Evolutionary conservation across 352 stramenopile genomes (phyloP).

Genomic region (Globisporangium canariense): DNA sequence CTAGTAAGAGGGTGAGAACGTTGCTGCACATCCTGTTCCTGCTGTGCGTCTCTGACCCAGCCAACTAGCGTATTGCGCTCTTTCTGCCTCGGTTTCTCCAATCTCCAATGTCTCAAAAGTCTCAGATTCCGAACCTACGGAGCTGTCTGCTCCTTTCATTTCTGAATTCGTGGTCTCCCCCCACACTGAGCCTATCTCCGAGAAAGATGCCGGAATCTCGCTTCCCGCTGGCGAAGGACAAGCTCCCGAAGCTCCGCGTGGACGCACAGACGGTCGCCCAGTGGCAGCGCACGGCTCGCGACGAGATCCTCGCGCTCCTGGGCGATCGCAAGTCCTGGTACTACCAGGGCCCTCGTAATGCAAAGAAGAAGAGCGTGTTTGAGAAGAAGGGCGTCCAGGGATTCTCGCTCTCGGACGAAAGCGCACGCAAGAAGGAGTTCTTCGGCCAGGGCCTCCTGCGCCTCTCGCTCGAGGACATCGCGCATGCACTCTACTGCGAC

Average conservation of each 20-base stretch:
- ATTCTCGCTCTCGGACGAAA: neutral
- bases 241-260: conserved; percentile 6
- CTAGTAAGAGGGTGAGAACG: neutral
- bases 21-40: conserved; percentile 1
- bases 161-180: conserved; percentile 5
- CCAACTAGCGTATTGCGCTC: neutral
- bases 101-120: neutral
- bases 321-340: conserved; percentile 9
- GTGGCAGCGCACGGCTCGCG: neutral
- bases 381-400: conserved; percentile 9
- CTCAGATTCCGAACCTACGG: neutral
- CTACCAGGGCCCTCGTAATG: neutral
- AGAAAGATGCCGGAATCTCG: neutral
- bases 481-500: conserved; percentile 28
- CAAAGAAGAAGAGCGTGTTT: conserved; percentile 10
- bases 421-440: conserved; percentile 1
- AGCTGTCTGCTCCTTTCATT: neutral
- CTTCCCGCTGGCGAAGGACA: conserved; percentile 3
- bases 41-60: neutral
- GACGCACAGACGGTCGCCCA: neutral
- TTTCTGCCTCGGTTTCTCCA: neutral
- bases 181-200: neutral
- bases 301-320: conserved; percentile 5
- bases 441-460: conserved; percentile 30
- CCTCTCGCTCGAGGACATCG: conserved; percentile 38